A percentile compares a stretch with the other conserved stretches of the same genome.
Evolutionary conservation across 495 filamentous ascomycete species (phyloP).

Genomic region (Parmelia sp.): DNA sequence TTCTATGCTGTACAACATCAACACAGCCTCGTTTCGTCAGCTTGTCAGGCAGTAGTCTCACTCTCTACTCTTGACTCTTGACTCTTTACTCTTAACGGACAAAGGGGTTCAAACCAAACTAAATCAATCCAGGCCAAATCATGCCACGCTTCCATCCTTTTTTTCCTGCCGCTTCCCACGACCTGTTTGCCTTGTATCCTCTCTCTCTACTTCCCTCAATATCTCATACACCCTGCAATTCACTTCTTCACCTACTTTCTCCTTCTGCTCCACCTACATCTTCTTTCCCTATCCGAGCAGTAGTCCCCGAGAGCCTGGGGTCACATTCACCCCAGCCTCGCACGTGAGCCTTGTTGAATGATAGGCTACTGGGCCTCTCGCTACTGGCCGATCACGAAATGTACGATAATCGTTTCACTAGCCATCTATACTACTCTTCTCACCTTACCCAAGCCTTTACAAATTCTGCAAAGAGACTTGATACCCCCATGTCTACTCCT

Average conservation of each 20-base stretch:
- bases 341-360: background rate
- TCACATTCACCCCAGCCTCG: background rate
- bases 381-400: slow-evolving; percentile 2
- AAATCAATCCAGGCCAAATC: background rate
- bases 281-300: background rate
- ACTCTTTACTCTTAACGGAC: too few relatives aligned
- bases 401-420: background rate
- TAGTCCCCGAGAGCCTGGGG: background rate
- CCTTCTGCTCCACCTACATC: background rate
- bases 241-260: background rate
- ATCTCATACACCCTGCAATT: too few relatives aligned
- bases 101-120: background rate
- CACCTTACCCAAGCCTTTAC: background rate
- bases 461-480: background rate
- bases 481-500: background rate
- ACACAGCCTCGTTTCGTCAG: slow-evolving; percentile 6
- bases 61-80: too few relatives aligned
- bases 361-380: background rate
- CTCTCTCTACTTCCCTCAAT: background rate
- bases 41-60: background rate
- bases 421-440: background rate
- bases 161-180: background rate
- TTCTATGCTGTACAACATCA: background rate
- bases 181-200: background rate
- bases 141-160: background rate